These are phyloP conservation scores for Calonectria leucothoes DNA, from an alignment of 2,329 filamentous ascomycete genomes.

Conservation along the genomic window DNA sequence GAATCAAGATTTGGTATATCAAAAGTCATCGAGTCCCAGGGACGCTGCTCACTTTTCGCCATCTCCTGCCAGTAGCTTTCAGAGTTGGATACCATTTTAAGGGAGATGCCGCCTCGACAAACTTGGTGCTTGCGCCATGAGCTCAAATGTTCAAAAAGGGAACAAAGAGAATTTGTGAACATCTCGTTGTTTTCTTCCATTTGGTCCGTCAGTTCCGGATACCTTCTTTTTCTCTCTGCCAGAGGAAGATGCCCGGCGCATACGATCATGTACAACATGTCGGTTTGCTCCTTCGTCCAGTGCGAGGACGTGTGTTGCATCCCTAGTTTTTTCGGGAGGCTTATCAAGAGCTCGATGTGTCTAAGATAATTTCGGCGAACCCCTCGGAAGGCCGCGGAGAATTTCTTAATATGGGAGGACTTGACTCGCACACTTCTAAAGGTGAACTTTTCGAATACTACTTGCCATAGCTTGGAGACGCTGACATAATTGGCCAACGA, in stretches of 20 bases:
- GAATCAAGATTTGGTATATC: not conserved
- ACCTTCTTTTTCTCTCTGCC: not conserved
- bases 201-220: not conserved
- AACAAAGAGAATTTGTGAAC: not conserved
- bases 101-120: not conserved
- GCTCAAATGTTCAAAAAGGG: not conserved
- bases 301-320: not conserved
- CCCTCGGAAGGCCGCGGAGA: not conserved
- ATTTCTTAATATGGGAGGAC: not conserved
- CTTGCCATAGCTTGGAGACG: conserved; percentile 1
- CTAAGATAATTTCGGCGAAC: not conserved
- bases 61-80: conserved; percentile 15
- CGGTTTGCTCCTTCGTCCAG: not conserved
- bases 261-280: not conserved
- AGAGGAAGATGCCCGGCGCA: not conserved
- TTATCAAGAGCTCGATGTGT: not conserved
- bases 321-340: not conserved
- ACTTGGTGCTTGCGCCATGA: not conserved
- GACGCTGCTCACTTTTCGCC: not conserved
- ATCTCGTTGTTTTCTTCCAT: not conserved
- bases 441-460: not conserved
- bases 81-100: conserved; percentile 8
- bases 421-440: not conserved
- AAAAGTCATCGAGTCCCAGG: not conserved
- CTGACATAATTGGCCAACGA: not conserved